Evolutionary conservation across 192 early-diverging fungal species (phyloP).

Genomic region (Coemansia sp.): DNA sequence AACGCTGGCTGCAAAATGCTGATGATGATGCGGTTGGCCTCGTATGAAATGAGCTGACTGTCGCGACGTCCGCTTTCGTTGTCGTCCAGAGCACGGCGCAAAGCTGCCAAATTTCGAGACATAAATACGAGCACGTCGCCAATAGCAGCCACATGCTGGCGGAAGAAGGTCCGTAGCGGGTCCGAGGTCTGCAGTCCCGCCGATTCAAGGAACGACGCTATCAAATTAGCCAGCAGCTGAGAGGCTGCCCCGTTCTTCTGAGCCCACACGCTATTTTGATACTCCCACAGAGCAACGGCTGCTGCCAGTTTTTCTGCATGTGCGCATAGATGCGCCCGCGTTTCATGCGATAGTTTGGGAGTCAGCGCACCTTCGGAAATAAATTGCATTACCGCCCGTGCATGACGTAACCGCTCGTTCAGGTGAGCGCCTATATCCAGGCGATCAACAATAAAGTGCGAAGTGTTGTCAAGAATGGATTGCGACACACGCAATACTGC

Average conservation of each 20-base stretch:
- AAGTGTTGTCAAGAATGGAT: slow-evolving; percentile 40
- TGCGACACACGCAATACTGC: slow-evolving; percentile 37
- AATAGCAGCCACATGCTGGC: slow-evolving; percentile 21
- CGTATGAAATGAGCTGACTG: slow-evolving; percentile 33
- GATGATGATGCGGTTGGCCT: slow-evolving; percentile 30
- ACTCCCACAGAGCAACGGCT: slow-evolving; percentile 36
- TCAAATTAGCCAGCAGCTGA: slow-evolving; percentile 35
- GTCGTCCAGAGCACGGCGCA: slow-evolving; percentile 25
- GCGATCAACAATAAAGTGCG: slow-evolving; percentile 33
- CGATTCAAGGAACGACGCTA: slow-evolving; percentile 29
- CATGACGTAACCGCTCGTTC: slow-evolving; percentile 32
- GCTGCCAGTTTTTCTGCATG: slow-evolving; percentile 47
- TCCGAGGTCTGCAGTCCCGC: slow-evolving; percentile 28
- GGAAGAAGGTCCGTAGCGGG: slow-evolving; percentile 38
- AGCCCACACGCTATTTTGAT: slow-evolving; percentile 37
- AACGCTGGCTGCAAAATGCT: slow-evolving; percentile 29
- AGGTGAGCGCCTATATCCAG: slow-evolving; percentile 43
- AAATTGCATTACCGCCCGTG: slow-evolving; percentile 30
- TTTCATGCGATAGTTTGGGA: slow-evolving; percentile 9
- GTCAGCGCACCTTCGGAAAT: slow-evolving; percentile 22
- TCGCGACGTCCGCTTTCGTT: slow-evolving; percentile 21
- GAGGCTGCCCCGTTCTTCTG: slow-evolving; percentile 13
- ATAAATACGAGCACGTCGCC: slow-evolving; percentile 34
- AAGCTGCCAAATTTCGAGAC: slow-evolving; percentile 24
- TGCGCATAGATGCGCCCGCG: slow-evolving; percentile 25